Percentiles rank a stretch among this genome's conserved stretches.
phyloP scores from a whole-genome alignment of 1,284 basidiomycete genomes.

The Cryptococcus sp. region DNA sequence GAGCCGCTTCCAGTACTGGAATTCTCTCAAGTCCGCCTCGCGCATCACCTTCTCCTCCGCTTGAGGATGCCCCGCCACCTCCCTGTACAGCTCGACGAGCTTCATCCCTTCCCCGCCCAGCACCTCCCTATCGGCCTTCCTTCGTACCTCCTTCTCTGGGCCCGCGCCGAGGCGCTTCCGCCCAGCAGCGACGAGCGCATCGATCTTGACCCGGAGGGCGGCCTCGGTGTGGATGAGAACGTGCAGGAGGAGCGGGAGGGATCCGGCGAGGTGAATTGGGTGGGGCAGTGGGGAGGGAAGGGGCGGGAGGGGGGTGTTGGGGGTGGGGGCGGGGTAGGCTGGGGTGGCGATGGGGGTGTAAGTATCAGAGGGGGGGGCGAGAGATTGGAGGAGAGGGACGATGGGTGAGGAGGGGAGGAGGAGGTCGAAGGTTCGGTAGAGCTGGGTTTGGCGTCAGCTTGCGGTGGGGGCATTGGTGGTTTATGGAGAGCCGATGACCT shows the following conservation, averaged over 20 bases:
- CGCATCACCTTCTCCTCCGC: constrained; percentile 36
- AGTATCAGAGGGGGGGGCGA: constrained; percentile 57
- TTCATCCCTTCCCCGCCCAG: constrained; percentile 45
- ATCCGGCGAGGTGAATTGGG: constrained; percentile 50
- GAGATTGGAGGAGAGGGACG: constrained; percentile 61
- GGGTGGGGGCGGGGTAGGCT: constrained; percentile 62
- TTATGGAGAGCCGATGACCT: not conserved
- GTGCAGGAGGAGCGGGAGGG: constrained; percentile 52
- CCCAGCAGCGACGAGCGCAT: constrained; percentile 65
- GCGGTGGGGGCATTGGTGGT: not conserved
- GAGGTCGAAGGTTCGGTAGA: constrained; percentile 64
- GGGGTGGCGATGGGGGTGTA: constrained; percentile 44
- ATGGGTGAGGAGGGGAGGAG: constrained; percentile 73
- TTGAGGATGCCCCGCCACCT: constrained; percentile 36
- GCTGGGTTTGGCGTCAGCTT: constrained; percentile 50
- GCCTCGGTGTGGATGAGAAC: constrained; percentile 55
- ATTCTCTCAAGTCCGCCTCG: constrained; percentile 43
- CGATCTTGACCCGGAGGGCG: constrained; percentile 61
- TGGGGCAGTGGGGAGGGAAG: constrained; percentile 48
- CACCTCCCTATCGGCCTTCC: constrained; percentile 52
- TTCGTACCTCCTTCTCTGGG: constrained; percentile 64
- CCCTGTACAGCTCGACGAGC: constrained; percentile 35
- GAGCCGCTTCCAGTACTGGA: constrained; percentile 42
- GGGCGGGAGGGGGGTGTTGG: constrained; percentile 53
- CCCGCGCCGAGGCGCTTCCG: constrained; percentile 68